These are phyloP conservation scores for Elsinoe fawcettii DNA, from an alignment of 2,329 filamentous ascomycete species.

Conservation along the genomic window DNA sequence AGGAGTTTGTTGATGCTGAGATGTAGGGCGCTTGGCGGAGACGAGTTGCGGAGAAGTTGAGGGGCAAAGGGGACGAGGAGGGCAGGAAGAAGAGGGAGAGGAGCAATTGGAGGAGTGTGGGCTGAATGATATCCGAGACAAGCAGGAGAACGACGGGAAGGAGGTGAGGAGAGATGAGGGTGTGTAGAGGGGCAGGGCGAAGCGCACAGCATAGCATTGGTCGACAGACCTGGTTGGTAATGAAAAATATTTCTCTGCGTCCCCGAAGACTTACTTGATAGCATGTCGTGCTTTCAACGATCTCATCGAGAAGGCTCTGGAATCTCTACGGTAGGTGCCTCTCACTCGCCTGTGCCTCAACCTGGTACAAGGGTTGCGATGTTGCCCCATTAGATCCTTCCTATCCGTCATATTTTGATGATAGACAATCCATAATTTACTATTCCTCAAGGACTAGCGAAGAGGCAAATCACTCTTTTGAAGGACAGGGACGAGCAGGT, in stretches of 20 bases:
- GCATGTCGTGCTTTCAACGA: no score
- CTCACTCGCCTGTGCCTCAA: no score
- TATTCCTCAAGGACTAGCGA: no score
- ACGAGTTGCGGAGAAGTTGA: background rate
- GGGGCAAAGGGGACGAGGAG: background rate
- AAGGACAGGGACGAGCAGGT: no score
- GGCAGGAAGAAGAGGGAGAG: background rate
- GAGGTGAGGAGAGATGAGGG: background rate
- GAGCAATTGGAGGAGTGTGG: background rate
- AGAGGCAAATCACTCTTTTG: no score
- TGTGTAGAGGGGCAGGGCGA: background rate
- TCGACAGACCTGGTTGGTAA: background rate
- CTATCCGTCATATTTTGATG: no score
- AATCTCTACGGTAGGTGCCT: no score
- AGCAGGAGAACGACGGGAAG: background rate
- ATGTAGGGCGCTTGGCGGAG: constrained; percentile 8
- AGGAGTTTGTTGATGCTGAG: constrained; percentile 43
- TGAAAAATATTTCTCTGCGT: background rate
- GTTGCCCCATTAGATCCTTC: no score
- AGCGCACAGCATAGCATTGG: background rate
- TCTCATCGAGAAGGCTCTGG: no score
- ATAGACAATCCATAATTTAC: no score
- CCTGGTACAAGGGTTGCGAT: no score
- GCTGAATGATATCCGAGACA: no score
- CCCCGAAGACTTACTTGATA: background rate